Percentiles rank a stretch among this genome's conserved stretches.
These are phyloP conservation scores for Cairneyella variabilis DNA, from an alignment of 495 filamentous ascomycete genomes.

Conservation along the genomic window DNA sequence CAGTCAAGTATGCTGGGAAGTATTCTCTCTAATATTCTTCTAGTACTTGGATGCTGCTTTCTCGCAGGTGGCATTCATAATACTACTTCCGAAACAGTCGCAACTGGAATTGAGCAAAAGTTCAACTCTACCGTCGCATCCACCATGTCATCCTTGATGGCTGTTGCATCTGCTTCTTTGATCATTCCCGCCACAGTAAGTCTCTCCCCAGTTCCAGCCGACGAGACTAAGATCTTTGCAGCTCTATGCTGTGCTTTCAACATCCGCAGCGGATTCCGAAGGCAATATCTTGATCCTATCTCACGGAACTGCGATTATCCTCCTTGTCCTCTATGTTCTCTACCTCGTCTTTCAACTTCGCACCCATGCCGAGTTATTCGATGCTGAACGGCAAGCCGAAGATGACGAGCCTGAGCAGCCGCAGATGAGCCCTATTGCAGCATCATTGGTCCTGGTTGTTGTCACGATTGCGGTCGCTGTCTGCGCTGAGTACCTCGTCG, in stretches of 20 bases:
- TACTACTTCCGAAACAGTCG: constrained; percentile 38
- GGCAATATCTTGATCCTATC: constrained; percentile 77
- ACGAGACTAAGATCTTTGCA: constrained; percentile 13
- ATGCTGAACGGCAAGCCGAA: constrained; percentile 47
- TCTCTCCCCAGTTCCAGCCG: constrained; percentile 40
- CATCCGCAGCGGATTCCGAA: constrained; percentile 38
- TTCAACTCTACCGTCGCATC: constrained; percentile 90
- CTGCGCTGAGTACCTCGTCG: constrained; percentile 91
- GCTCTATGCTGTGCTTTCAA: constrained; percentile 17
- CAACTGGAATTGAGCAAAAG: constrained; percentile 53
- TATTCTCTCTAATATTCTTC: constrained; percentile 91
- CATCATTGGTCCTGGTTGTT: constrained; percentile 65
- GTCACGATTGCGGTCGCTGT: constrained; percentile 82
- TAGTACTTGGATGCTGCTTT: constrained; percentile 97
- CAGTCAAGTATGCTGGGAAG: constrained; percentile 97
- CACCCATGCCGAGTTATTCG: constrained; percentile 78
- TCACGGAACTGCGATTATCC: constrained; percentile 84
- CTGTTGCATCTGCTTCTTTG: constrained; percentile 82
- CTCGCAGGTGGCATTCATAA: constrained; percentile 74
- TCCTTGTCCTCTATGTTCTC: constrained; percentile 81
- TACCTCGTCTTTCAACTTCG: constrained; percentile 90
- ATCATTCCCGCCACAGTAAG: constrained; percentile 86
- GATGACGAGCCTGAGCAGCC: constrained; percentile 47
- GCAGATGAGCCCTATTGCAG: constrained; percentile 66
- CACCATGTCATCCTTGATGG: constrained; percentile 95